Evolutionary conservation across 1,139 yeast genomes (phyloP).

Genomic region (Hanseniaspora uvarum): DNA sequence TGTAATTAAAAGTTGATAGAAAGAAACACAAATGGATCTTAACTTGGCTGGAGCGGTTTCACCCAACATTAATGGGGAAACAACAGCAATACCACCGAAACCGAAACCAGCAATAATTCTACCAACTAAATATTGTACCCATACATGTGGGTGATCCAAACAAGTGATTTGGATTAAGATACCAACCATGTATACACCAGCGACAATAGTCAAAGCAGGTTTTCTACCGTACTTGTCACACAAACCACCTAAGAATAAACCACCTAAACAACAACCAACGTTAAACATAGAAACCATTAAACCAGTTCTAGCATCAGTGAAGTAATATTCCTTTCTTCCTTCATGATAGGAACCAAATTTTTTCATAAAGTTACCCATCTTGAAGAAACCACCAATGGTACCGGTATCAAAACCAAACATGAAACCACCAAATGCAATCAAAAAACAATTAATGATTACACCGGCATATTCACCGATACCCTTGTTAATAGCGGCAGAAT

Average conservation of each 20-base stretch:
- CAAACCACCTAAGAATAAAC: conserved; percentile 44
- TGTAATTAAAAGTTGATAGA: conserved; percentile 57
- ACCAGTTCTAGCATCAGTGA: conserved; percentile 50
- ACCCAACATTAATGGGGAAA: conserved; percentile 54
- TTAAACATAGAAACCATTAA: conserved; percentile 58
- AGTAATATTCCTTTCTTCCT: conserved; percentile 32
- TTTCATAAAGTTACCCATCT: conserved; percentile 50
- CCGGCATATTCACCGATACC: conserved; percentile 27
- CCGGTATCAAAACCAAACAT: conserved; percentile 73
- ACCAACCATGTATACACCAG: conserved; percentile 52
- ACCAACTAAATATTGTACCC: conserved; percentile 51
- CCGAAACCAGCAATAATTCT: conserved; percentile 57
- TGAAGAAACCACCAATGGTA: conserved; percentile 66
- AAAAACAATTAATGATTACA: conserved; percentile 36
- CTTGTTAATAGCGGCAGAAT: background rate
- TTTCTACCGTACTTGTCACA: conserved; percentile 58
- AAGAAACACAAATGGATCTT: conserved; percentile 57
- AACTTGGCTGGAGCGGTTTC: conserved; percentile 59
- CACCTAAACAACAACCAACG: conserved; percentile 64
- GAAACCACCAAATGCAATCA: conserved; percentile 59
- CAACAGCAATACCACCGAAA: conserved; percentile 54
- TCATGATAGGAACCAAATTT: conserved; percentile 37
- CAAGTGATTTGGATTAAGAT: conserved; percentile 54
- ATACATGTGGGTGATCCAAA: conserved; percentile 29
- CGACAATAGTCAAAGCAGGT: conserved; percentile 46